phyloP scores from a whole-genome alignment of 345 rosid species.

The Eucalyptus sp. region DNA sequence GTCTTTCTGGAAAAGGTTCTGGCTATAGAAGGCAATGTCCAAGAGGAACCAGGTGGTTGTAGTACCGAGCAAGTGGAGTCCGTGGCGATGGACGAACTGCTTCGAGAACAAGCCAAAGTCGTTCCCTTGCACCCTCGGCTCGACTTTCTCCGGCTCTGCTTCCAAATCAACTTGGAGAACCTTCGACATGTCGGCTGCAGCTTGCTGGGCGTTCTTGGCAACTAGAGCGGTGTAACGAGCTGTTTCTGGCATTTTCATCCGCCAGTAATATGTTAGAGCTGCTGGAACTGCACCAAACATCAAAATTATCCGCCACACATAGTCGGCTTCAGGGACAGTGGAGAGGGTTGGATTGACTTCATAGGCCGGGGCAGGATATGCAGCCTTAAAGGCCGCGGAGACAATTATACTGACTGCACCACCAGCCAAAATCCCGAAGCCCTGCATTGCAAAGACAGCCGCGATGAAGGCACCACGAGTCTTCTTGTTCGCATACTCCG shows the following conservation, averaged over 20 bases:
- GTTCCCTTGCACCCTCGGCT: not conserved
- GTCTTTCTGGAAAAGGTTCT: conserved; percentile 33
- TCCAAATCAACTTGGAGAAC: conserved; percentile 3
- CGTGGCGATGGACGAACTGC: conserved; percentile 19
- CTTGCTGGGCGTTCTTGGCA: conserved; percentile 2
- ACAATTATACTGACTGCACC: conserved; percentile 41
- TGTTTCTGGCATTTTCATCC: conserved; percentile 86
- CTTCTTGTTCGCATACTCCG: conserved; percentile 68
- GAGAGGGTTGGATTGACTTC: not conserved
- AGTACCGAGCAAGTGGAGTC: conserved; percentile 32
- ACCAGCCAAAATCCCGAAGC: conserved; percentile 52
- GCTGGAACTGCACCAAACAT: conserved; percentile 77
- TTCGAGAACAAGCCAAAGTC: conserved; percentile 2
- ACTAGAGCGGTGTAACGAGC: conserved; percentile 43
- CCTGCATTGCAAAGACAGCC: conserved; percentile 72
- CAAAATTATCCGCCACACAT: conserved; percentile 63
- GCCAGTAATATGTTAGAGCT: conserved; percentile 66
- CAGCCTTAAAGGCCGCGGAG: not conserved
- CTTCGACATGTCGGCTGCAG: conserved; percentile 4
- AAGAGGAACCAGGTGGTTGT: conserved; percentile 33
- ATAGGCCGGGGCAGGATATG: conserved; percentile 10
- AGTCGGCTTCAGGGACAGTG: conserved; percentile 18
- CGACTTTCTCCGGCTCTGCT: not conserved
- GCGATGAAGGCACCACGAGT: conserved; percentile 69
- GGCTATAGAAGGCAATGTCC: conserved; percentile 15